These are phyloP conservation scores for Grosmannia serpens DNA, from an alignment of 2,329 filamentous ascomycete genomes.

Conservation along the genomic window DNA sequence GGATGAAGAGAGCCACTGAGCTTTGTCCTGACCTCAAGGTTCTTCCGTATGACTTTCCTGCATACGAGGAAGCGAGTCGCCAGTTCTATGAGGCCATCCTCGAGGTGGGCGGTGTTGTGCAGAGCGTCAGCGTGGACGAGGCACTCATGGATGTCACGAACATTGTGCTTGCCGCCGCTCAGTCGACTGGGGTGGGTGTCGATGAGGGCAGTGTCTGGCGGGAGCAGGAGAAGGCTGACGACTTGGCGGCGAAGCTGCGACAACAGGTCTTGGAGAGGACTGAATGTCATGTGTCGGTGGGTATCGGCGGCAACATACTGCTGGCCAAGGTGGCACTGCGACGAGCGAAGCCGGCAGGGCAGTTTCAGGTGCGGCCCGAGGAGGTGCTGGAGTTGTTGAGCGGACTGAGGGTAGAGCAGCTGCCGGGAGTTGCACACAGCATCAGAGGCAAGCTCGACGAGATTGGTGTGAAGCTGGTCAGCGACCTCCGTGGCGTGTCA, in stretches of 20 bases:
- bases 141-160: conserved; percentile 75
- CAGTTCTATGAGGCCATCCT: conserved; percentile 81
- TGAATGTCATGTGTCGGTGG: conserved; percentile 79
- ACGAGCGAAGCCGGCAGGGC: conserved; percentile 88
- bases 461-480: conserved; percentile 69
- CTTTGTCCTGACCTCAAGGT: conserved; percentile 79
- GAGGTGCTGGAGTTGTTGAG: conserved; percentile 67
- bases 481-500: conserved; percentile 65
- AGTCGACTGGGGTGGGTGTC: conserved; percentile 47
- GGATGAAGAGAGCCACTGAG: conserved; percentile 86
- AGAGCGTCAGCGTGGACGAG: conserved; percentile 96
- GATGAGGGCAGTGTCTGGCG: conserved; percentile 43
- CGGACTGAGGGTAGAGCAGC: conserved; percentile 62
- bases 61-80: conserved; percentile 82
- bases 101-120: conserved; percentile 67
- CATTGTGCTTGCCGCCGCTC: conserved; percentile 52
- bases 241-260: conserved; percentile 57
- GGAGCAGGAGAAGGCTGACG: conserved; percentile 69
- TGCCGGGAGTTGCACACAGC: conserved; percentile 89
- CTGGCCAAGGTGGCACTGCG: conserved; percentile 83
- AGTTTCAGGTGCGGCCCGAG: conserved; percentile 77
- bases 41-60: conserved; percentile 89
- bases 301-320: conserved; percentile 82
- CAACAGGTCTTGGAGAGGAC: conserved; percentile 61
- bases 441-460: conserved; percentile 82